Evolutionary conservation across 2,329 filamentous ascomycete genomes (phyloP).

Genomic region (Pochonia chlamydosporia): DNA sequence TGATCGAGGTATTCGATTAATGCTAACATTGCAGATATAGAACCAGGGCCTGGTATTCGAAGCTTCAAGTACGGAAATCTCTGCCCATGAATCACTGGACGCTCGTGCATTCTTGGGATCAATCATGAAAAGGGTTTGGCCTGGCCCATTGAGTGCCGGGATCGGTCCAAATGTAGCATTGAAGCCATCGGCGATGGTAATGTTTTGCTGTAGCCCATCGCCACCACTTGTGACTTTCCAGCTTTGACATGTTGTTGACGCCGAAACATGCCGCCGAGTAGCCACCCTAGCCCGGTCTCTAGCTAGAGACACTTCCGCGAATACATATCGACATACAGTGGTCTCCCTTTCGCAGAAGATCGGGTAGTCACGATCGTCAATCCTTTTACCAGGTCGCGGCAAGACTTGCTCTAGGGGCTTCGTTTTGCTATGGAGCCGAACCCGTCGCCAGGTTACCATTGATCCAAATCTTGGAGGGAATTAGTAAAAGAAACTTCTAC

Average conservation of each 20-base stretch:
- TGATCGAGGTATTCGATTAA: no score
- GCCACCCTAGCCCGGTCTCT: slow-evolving; percentile 13
- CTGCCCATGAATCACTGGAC: slow-evolving; percentile 18
- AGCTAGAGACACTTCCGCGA: neutral
- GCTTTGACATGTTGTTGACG: slow-evolving; percentile 20
- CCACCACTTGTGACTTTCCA: slow-evolving; percentile 24
- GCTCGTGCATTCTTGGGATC: slow-evolving; percentile 12
- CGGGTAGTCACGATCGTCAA: no score
- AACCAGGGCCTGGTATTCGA: slow-evolving; percentile 28
- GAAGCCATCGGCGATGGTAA: slow-evolving; percentile 20
- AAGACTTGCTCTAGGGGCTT: no score
- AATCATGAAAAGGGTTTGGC: slow-evolving; percentile 31
- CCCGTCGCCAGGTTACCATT: no score
- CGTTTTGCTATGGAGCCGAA: no score
- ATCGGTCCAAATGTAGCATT: slow-evolving; percentile 15
- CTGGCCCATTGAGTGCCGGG: slow-evolving; percentile 19
- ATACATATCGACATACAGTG: no score
- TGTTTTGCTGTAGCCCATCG: slow-evolving; percentile 18
- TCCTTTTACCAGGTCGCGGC: no score
- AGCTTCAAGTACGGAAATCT: slow-evolving; percentile 31
- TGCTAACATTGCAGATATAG: slow-evolving; percentile 33
- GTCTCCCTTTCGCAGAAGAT: no score
- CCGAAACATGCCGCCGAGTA: slow-evolving; percentile 25
- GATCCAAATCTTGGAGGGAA: no score
- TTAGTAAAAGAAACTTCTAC: no score